Base-by-base conservation (phyloP, 2,329 filamentous ascomycete genomes). In the Kalmusia sp. region DNA sequence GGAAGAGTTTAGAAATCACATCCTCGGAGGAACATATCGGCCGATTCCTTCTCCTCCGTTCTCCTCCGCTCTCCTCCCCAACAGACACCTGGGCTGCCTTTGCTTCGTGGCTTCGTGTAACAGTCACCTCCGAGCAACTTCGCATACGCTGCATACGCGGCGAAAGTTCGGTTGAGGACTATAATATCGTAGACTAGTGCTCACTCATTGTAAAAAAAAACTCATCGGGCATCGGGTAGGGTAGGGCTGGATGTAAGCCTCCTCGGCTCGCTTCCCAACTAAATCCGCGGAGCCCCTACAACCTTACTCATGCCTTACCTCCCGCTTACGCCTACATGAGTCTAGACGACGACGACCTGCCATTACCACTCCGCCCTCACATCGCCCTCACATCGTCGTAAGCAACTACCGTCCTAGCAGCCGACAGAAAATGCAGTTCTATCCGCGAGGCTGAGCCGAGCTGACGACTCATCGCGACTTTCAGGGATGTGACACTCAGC, bases 191-290 rank as follows among this genome's bases (percentile, higher is more conserved):
- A n/a, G 24, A 19, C 28, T 37, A 37, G 44, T 33, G 22, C 22
- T n/a, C 17, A 21, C 44, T 47, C 5, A 19, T 22, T n/a, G n/a
- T n/a, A n/a, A n/a, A n/a, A 14, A 12, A 44, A 43, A 22, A 30
- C 34, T 33, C 24, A 25, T 43, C 25, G 30, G n/a, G 25, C 21
- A 24, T 25, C 27, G n/a, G n/a, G n/a, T n/a, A 30, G 22, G 44
- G 44, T 37, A 37, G 33, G 33, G 44, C 31, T 47, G 44, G n/a
- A n/a, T 47, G n/a, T 11, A 25, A n/a, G 44, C 44, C n/a, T n/a
- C n/a, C n/a, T 47, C 31, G 44, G 44, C 22, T 34, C 44, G 44
- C 31, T 28, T 12, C 24, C 27, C 17, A 3, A 22, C 28, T 15
- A 37, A 17, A 38, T 35, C 48, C 39, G 38, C 19, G 8, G 9